Percentiles rank a stretch among this genome's conserved stretches.
Conservation (phyloP, 2,329 filamentous ascomycete species). For the Trichoderma sp. region DNA sequence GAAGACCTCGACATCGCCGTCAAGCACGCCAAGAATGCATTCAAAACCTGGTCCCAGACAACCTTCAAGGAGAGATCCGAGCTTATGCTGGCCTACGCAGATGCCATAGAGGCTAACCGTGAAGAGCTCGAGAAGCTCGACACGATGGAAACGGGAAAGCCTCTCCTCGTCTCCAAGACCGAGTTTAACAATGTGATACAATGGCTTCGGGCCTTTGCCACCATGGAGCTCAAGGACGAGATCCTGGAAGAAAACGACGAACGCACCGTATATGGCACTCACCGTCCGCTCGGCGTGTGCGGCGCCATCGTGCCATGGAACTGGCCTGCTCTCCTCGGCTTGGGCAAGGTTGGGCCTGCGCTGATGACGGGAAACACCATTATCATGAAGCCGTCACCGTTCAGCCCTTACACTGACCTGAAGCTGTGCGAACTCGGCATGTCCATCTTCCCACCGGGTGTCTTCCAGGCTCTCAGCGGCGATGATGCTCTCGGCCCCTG, state of each 20-base stretch:
- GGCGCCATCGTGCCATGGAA: conserved; percentile 57
- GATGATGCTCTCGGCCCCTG: conserved; percentile 60
- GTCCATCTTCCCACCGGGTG: conserved; percentile 60
- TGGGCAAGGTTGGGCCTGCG: conserved; percentile 58
- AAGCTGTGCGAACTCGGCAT: conserved; percentile 61
- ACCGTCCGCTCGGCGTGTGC: conserved; percentile 42
- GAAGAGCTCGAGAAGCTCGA: conserved; percentile 29
- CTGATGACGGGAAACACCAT: conserved; percentile 58
- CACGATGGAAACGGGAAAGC: conserved; percentile 31
- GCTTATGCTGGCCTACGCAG: conserved; percentile 31
- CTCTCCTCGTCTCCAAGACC: conserved; percentile 17
- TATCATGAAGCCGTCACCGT: conserved; percentile 60
- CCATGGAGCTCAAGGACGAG: conserved; percentile 38
- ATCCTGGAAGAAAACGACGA: conserved; percentile 39
- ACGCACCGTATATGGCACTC: conserved; percentile 23
- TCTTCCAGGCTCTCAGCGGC: conserved; percentile 61
- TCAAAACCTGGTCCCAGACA: conserved; percentile 33
- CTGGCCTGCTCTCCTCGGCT: conserved; percentile 43
- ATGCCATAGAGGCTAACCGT: conserved; percentile 31
- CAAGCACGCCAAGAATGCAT: conserved; percentile 31
- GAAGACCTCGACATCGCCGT: conserved; percentile 36
- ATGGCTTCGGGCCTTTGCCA: conserved; percentile 33
- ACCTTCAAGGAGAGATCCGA: conserved; percentile 30
- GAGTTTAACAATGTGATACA: conserved; percentile 29
- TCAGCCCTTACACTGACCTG: conserved; percentile 57